phyloP scores from a whole-genome alignment of 169 alveolate genomes.

The Eimeria maxima region DNA sequence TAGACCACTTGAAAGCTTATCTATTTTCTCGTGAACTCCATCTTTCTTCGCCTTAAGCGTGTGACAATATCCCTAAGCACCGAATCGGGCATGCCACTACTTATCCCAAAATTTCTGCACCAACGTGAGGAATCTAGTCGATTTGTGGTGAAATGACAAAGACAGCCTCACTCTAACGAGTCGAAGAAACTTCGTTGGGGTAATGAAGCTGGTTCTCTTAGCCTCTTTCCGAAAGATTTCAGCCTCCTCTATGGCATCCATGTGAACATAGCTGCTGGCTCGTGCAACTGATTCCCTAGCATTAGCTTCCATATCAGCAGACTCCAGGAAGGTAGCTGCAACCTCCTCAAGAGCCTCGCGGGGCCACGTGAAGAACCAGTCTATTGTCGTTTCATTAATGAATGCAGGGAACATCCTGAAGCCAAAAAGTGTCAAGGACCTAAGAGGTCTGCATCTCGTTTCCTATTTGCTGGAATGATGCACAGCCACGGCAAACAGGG shows the following conservation, averaged over 20 bases:
- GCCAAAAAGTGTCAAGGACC: background rate
- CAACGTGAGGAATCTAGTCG: background rate
- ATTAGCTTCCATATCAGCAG: conserved; percentile 87
- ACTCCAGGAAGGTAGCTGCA: conserved; percentile 93
- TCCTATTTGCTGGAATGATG: background rate
- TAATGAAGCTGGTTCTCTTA: conserved; percentile 95
- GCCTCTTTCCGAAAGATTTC: conserved; percentile 90
- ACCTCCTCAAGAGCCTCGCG: conserved; percentile 97
- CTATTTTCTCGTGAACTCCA: conserved; percentile 93
- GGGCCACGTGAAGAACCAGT: conserved; percentile 98
- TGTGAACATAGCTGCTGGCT: conserved; percentile 93
- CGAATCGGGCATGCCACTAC: background rate
- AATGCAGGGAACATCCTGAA: conserved; percentile 92
- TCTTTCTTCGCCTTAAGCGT: conserved; percentile 89
- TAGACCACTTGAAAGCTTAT: conserved; percentile 95
- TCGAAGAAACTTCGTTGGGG: conserved; percentile 97
- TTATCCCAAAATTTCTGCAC: background rate
- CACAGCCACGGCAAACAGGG: background rate
- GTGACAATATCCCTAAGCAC: conserved; percentile 37
- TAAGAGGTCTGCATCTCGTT: background rate
- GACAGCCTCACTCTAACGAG: conserved; percentile 87
- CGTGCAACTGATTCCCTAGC: conserved; percentile 90
- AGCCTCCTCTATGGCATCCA: conserved; percentile 89
- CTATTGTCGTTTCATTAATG: conserved; percentile 96
- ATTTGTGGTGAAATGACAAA: background rate